Conservation (phyloP, 163 green algal species). For the Chloromonas sp. region DNA sequence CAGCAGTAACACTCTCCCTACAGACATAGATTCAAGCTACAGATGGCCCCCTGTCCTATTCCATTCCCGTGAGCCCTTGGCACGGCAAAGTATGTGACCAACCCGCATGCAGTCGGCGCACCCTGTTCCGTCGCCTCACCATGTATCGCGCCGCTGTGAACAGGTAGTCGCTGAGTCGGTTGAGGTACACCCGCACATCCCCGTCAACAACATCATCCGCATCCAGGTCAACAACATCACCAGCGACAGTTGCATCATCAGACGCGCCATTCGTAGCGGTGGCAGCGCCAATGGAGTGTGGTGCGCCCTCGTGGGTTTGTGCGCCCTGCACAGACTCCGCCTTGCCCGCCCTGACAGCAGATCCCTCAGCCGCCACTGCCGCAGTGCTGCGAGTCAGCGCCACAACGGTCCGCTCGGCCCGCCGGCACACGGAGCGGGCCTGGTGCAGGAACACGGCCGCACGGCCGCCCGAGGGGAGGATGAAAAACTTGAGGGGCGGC, state of each 20-base stretch:
- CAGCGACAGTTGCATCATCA: neutral
- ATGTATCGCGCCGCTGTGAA: constrained; percentile 82
- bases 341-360: too few relatives aligned
- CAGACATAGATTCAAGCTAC: neutral
- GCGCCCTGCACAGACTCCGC: neutral
- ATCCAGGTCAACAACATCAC: neutral
- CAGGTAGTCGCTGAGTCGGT: constrained; percentile 91
- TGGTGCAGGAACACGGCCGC: constrained; percentile 71
- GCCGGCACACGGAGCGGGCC: constrained; percentile 62
- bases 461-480: constrained; percentile 81
- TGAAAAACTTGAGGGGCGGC: constrained; percentile 84
- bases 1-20: neutral
- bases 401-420: constrained; percentile 78
- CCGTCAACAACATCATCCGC: neutral
- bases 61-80: neutral
- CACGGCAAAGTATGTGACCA: neutral
- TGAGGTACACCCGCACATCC: constrained; percentile 78
- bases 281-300: neutral
- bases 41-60: too few relatives aligned
- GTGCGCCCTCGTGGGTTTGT: neutral
- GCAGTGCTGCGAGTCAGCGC: constrained; percentile 38
- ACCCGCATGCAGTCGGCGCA: neutral
- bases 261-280: neutral
- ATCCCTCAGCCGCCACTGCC: neutral
- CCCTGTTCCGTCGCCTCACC: constrained; percentile 16